Evolutionary conservation across 139 green algal species (phyloP).

Genomic region (Chlorella sorokiniana): DNA sequence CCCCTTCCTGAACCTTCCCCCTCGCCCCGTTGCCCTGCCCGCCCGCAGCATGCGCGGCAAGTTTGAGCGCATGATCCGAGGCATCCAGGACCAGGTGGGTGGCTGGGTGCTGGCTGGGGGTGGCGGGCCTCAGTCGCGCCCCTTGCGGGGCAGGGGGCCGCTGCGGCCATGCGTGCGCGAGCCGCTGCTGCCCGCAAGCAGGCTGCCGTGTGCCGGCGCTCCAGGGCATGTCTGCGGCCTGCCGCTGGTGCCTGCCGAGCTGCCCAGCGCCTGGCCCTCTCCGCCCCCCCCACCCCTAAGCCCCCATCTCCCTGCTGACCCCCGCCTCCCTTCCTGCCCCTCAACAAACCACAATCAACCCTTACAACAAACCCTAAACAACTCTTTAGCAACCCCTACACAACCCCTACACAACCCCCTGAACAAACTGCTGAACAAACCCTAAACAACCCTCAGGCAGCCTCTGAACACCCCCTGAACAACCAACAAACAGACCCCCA

Average conservation of each 20-base stretch:
- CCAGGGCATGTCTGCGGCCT: too few species aligned
- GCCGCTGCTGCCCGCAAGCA: too few species aligned
- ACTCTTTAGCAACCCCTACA: too few species aligned
- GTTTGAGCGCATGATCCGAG: constrained; percentile 52
- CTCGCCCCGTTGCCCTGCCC: background rate
- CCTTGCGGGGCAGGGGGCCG: too few species aligned
- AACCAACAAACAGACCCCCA: background rate
- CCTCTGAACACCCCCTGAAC: background rate
- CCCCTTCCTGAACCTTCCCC: background rate
- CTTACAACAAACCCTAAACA: too few species aligned
- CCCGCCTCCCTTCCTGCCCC: background rate
- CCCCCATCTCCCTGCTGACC: background rate
- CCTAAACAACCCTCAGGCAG: background rate
- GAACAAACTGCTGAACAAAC: constrained; percentile 60
- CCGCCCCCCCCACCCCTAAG: background rate
- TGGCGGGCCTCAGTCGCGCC: background rate
- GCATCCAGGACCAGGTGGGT: constrained; percentile 88
- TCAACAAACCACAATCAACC: too few species aligned
- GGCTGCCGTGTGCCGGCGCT: too few species aligned
- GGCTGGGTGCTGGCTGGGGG: background rate
- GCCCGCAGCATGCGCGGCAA: constrained; percentile 63
- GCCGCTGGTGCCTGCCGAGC: too few species aligned
- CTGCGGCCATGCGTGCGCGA: too few species aligned
- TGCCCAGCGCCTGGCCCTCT: background rate
- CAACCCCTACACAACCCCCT: constrained; percentile 73